These are phyloP conservation scores for Kodamaea neixiangensis DNA, from an alignment of 805 yeast genomes.

Conservation along the genomic window DNA sequence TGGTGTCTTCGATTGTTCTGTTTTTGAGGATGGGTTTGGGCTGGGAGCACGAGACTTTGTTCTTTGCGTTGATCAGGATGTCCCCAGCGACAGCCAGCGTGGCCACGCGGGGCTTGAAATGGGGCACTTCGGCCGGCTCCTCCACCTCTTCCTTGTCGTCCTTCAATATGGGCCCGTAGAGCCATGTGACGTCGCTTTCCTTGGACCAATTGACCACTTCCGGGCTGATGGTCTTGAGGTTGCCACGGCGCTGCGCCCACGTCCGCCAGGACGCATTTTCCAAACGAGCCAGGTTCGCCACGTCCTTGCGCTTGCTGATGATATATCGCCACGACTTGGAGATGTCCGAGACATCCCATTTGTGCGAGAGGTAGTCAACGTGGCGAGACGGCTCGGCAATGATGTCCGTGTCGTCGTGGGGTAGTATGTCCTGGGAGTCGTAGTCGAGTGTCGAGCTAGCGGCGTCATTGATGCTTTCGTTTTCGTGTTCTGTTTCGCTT, in stretches of 20 bases:
- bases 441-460: not conserved
- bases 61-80: slow-evolving; percentile 39
- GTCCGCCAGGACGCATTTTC: slow-evolving; percentile 94
- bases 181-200: slow-evolving; percentile 96
- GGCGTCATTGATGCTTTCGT: not conserved
- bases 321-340: slow-evolving; percentile 96
- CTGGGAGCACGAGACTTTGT: slow-evolving; percentile 16
- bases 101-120: slow-evolving; percentile 28
- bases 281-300: slow-evolving; percentile 59
- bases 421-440: slow-evolving; percentile 40
- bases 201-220: slow-evolving; percentile 87
- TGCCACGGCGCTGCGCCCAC: slow-evolving; percentile 80
- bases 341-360: slow-evolving; percentile 94
- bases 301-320: slow-evolving; percentile 76
- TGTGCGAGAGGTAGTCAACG: slow-evolving; percentile 92
- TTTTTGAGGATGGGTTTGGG: slow-evolving; percentile 88
- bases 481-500: not conserved
- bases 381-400: slow-evolving; percentile 81
- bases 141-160: slow-evolving; percentile 27
- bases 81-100: slow-evolving; percentile 48
- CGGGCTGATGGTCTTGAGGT: slow-evolving; percentile 79
- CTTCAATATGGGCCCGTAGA: slow-evolving; percentile 83
- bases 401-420: slow-evolving; percentile 86
- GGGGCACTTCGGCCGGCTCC: slow-evolving; percentile 3
- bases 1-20: slow-evolving; percentile 78